phyloP scores from a whole-genome alignment of 805 yeast genomes.

The Saccharomycopsis amapae region DNA sequence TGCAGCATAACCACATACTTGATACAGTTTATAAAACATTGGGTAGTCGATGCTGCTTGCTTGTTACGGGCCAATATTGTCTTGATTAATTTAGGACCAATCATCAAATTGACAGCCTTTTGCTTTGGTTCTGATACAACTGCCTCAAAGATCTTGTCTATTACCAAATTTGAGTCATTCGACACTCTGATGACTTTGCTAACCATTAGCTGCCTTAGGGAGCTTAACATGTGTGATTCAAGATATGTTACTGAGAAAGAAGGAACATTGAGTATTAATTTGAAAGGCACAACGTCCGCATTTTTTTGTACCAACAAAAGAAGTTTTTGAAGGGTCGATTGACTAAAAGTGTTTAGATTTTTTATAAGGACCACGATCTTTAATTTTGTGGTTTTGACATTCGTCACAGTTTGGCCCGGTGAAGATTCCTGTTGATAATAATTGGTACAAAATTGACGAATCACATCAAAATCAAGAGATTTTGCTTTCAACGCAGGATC shows the following conservation, averaged over 20 bases:
- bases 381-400: constrained; percentile 5
- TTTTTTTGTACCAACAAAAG: constrained; percentile 11
- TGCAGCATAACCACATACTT: constrained; percentile 15
- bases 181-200: constrained; percentile 6
- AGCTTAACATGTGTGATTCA: constrained; percentile 5
- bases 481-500: background rate
- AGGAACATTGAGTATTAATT: constrained; percentile 12
- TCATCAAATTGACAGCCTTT: background rate
- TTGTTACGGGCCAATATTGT: constrained; percentile 1
- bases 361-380: constrained; percentile 14
- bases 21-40: constrained; percentile 10
- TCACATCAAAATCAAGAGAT: constrained; percentile 11
- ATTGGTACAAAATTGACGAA: constrained; percentile 7
- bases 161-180: constrained; percentile 1
- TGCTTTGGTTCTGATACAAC: constrained; percentile 2
- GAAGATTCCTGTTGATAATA: background rate
- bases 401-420: background rate
- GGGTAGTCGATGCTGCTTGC: background rate
- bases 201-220: constrained; percentile 2
- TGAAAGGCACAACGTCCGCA: constrained; percentile 6
- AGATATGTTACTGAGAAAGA: constrained; percentile 10
- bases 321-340: constrained; percentile 3
- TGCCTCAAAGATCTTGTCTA: constrained; percentile 5
- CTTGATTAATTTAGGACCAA: constrained; percentile 10
- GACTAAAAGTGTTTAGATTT: constrained; percentile 17